Evolutionary conservation across 2,329 filamentous ascomycete genomes (phyloP), one percentile per base, ranked within the genome.

Genomic region (Talaromyces sp.): DNA sequence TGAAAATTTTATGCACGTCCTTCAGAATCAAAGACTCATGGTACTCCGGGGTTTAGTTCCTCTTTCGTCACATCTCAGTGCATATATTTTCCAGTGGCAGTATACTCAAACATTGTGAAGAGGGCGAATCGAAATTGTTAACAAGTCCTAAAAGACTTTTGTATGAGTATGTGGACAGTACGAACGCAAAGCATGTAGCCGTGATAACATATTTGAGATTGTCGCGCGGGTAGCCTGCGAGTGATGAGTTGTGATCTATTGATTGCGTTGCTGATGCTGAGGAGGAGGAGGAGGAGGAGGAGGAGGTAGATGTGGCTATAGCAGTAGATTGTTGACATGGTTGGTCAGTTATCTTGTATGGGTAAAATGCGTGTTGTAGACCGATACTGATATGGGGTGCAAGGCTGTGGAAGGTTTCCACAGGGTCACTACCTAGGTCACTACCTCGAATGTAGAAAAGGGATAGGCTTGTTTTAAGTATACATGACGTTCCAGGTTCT

Each of bases 201-300:
- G 38, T 43, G 38, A 43, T 43, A 43, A 43, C 38, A 43, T 43
- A 15, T 43, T 43, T 43, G 38, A 43, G 38, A 5, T 43, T 43
- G 17, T 43, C 17, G 5, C 38, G 38, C 17, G 38, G 40, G 64
- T 11, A 71, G 58, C 53, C 40, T 19, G 40, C 40, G n/a, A 45
- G 40, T 22, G 45, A 19, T 25, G 22, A 47, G 22, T 49, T 27
- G 45, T 11, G 45, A 11, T 47, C n/a, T 22, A 22, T 47, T 25
- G 19, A 22, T 19, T 49, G 45, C 11, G 45, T 49, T 15, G 22
- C 11, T 27, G 22, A 22, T 49, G 22, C 2, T 25, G 45, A 29
- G 27, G 27, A 34, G 15, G 47, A 29, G 13, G 47, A 51, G 22
- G 47, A n/a, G n/a, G 45, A 29, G 27, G 27, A 34, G 15, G 47